phyloP scores from a whole-genome alignment of 306 rosid species.

The Cucumis melo region DNA sequence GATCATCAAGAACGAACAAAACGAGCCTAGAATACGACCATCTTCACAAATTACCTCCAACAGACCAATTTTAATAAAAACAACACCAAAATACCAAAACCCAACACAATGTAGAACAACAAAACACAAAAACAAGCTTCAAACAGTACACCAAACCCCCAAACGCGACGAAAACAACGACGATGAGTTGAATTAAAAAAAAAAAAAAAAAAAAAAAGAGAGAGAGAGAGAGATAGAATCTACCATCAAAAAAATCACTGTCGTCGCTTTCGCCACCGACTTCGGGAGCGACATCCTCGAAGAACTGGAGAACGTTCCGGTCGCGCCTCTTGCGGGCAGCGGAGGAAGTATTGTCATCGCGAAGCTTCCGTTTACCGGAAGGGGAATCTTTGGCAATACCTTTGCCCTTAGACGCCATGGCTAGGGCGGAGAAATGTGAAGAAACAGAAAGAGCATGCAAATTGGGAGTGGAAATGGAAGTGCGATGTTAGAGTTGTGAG shows the following conservation, averaged over 20 bases:
- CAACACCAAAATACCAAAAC: background rate
- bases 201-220: background rate
- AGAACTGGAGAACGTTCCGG: conserved; percentile 47
- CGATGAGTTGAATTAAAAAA: background rate
- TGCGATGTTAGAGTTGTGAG: background rate
- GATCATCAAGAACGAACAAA: background rate
- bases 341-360: conserved; percentile 26
- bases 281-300: conserved; percentile 44
- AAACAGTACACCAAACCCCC: background rate
- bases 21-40: background rate
- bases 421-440: background rate
- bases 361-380: conserved; percentile 31
- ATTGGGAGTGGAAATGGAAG: background rate
- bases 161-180: background rate
- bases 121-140: background rate
- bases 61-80: too few relatives aligned
- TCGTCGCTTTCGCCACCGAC: conserved; percentile 28
- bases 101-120: background rate
- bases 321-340: conserved; percentile 38
- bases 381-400: conserved; percentile 35
- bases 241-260: conserved; percentile 40
- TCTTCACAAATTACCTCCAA: background rate
- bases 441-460: background rate
- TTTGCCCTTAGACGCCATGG: conserved; percentile 56
- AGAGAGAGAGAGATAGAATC: background rate